Percentiles rank a stretch among this genome's conserved stretches.
Evolutionary conservation across 2,329 filamentous ascomycete species (phyloP).

Genomic region (Paecilomyces dactylethromorphus): DNA sequence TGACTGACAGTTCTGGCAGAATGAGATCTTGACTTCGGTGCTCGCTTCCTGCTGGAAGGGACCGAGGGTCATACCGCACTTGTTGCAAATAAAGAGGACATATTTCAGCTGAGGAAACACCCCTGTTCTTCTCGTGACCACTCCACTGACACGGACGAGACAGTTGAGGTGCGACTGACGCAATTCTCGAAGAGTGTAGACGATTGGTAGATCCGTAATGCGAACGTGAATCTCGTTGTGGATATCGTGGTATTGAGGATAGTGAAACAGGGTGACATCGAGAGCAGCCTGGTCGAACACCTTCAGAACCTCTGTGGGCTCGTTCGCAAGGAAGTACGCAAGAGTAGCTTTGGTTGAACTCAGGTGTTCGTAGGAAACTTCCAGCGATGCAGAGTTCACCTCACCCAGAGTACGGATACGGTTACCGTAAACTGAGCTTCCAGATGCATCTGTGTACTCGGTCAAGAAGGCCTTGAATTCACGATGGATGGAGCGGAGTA

Average conservation of each 20-base stretch:
- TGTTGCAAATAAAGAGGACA: slow-evolving; percentile 94
- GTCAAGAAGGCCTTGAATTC: slow-evolving; percentile 98
- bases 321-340: slow-evolving; percentile 93
- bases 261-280: slow-evolving; percentile 91
- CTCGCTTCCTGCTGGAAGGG: slow-evolving; percentile 98
- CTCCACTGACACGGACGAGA: slow-evolving; percentile 85
- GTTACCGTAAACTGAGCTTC: slow-evolving; percentile 88
- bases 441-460: slow-evolving; percentile 85
- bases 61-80: slow-evolving; percentile 84
- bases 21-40: slow-evolving; percentile 90
- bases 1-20: slow-evolving; percentile 94
- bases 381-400: slow-evolving; percentile 90
- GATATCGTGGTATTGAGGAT: slow-evolving; percentile 95
- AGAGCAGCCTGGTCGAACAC: slow-evolving; percentile 96
- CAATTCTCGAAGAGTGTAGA: slow-evolving; percentile 90
- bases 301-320: slow-evolving; percentile 88
- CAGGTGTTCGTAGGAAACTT: slow-evolving; percentile 92
- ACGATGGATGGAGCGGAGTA: slow-evolving; percentile 86
- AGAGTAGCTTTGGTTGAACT: slow-evolving; percentile 86
- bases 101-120: slow-evolving; percentile 98
- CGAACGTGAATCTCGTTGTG: slow-evolving; percentile 97
- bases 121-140: slow-evolving; percentile 87
- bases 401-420: slow-evolving; percentile 94
- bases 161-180: slow-evolving; percentile 96
- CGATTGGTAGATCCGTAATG: slow-evolving; percentile 87